Base-by-base conservation (phyloP, 768 basidiomycete genomes). In the Suillus variegatus region DNA sequence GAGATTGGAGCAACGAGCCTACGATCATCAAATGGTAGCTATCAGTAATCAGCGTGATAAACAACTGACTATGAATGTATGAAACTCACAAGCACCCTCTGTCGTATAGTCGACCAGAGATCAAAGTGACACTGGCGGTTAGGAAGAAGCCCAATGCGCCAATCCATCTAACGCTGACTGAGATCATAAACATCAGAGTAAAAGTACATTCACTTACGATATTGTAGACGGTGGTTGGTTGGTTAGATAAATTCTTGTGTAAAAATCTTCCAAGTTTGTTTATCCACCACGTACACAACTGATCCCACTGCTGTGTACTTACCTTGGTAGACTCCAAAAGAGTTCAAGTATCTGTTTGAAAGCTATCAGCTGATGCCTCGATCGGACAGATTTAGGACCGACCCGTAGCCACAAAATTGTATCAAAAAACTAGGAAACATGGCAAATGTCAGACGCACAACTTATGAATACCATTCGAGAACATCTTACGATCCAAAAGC, bases 61-160 rank as follows among this genome's bases (percentile, higher is more conserved):
- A 51, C 75, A 76, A 52, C 12, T 40, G 18, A 32, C 2, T 41
- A 18, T 25, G 22, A 40, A 25, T 4, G 4, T 3, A 3, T 32
- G 44, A 1, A 32, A 60, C 76, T 63, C 66, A 79, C 79, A 82
- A 83, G 71, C 81, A 80, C 60, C 84, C 84, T 18, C 73, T 73
- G 58, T 85, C 84, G 65, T 81, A 82, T 2, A 78, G 75, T 60
- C 78, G 75, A 6, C 84, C 84, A 7, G 79, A 73, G 43, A 83
- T 64, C 22, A 82, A 67, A 3, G 82, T 81, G 47, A 73, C 70
- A 0, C 76, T 73, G 16, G 82, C 67, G 12, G 77, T 67, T 10
- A 84, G 72, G 40, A 80, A 76, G 4, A 82, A 67, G 62, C 82
- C 80, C 16, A 79, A 72, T 41, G 82, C 80, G n/a, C 83, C 84